A percentile compares a stretch with the other conserved stretches of the same genome.
phyloP scores from a whole-genome alignment of 2,329 filamentous ascomycete species.

The Huntiella omanensis region DNA sequence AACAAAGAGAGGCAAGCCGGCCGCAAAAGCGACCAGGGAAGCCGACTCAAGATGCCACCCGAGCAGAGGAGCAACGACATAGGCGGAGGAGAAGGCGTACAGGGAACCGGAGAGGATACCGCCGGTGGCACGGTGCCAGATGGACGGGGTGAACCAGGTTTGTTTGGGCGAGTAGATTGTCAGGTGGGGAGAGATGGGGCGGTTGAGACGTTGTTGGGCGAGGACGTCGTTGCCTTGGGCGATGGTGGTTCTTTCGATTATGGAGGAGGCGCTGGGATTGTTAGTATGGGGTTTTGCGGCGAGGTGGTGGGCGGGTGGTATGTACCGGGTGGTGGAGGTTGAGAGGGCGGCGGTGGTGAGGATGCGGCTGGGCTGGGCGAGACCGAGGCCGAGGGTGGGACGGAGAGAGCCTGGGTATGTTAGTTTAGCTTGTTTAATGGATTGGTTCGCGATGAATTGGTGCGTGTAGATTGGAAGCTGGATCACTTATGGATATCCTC shows the following conservation, averaged over 20 bases:
- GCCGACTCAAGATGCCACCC: slow-evolving; percentile 44
- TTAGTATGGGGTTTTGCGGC: not conserved
- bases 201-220: slow-evolving; percentile 58
- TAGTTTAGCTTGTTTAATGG: not conserved
- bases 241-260: slow-evolving; percentile 37
- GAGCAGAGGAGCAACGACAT: slow-evolving; percentile 59
- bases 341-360: slow-evolving; percentile 24
- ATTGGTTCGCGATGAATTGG: not conserved
- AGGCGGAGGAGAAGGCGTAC: slow-evolving; percentile 64
- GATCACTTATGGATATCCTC: not conserved
- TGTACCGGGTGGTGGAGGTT: slow-evolving; percentile 30
- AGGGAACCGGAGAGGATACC: slow-evolving; percentile 49
- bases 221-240: slow-evolving; percentile 46
- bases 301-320: not conserved
- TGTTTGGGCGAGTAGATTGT: slow-evolving; percentile 72
- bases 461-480: not conserved
- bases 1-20: slow-evolving; percentile 36
- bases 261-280: slow-evolving; percentile 19
- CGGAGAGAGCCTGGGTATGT: slow-evolving; percentile 7
- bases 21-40: slow-evolving; percentile 41
- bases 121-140: slow-evolving; percentile 73
- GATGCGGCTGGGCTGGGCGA: slow-evolving; percentile 21
- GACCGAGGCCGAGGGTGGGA: slow-evolving; percentile 8
- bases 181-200: slow-evolving; percentile 72
- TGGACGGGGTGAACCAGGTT: slow-evolving; percentile 58